Evolutionary conservation across 305 asterid species (phyloP).

Genomic region (Fraxinus sp.): DNA sequence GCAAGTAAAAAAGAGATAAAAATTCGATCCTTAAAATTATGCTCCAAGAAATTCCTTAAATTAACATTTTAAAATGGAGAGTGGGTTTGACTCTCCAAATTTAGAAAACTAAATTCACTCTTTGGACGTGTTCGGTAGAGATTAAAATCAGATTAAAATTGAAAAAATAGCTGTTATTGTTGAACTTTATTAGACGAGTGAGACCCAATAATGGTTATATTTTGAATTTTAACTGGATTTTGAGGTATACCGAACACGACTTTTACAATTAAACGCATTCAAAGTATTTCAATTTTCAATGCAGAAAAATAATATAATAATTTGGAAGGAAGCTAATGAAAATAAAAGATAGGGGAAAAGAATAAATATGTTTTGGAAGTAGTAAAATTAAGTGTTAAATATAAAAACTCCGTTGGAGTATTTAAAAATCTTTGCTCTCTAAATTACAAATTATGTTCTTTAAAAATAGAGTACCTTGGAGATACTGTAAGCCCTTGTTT

Average conservation of each 20-base stretch:
- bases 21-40: not conserved
- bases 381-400: not conserved
- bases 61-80: not conserved
- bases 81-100: not conserved
- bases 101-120: not conserved
- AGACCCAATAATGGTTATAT: too few species aligned
- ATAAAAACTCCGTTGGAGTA: not conserved
- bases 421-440: not conserved
- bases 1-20: not conserved
- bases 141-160: too few species aligned
- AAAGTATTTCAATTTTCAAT: not conserved
- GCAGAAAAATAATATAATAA: not conserved
- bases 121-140: too few species aligned
- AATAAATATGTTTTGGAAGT: not conserved
- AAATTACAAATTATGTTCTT: not conserved
- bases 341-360: not conserved
- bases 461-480: not conserved
- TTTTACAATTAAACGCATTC: too few species aligned
- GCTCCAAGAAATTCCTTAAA: not conserved
- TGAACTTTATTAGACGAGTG: too few species aligned
- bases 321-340: not conserved
- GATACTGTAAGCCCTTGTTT: not conserved
- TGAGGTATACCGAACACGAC: too few species aligned
- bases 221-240: too few species aligned
- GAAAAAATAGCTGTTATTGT: too few species aligned